phyloP scores from a whole-genome alignment of 2,329 filamentous ascomycete genomes.

The Penicillium sp. region DNA sequence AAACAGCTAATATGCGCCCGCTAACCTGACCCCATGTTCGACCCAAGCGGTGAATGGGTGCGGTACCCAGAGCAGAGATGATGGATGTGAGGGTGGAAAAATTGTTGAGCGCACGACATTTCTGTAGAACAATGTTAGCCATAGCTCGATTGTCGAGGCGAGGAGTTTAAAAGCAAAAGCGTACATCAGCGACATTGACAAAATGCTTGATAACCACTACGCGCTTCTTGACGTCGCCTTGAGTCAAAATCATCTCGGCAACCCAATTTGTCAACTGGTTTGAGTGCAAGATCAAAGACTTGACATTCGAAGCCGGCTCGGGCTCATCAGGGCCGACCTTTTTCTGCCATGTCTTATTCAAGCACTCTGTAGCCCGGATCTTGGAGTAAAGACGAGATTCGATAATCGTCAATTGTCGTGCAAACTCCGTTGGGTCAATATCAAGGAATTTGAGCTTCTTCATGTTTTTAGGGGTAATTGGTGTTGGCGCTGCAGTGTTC shows the following conservation, averaged over 20 bases:
- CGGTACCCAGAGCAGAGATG: slow-evolving; percentile 89
- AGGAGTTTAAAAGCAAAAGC: no score
- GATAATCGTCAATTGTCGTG: slow-evolving; percentile 94
- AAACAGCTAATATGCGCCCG: slow-evolving; percentile 67
- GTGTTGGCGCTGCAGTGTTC: slow-evolving; percentile 72
- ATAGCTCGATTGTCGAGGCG: no score
- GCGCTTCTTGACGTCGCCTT: slow-evolving; percentile 89
- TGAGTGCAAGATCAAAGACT: slow-evolving; percentile 91
- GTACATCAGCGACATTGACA: slow-evolving; percentile 90
- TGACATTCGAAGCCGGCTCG: slow-evolving; percentile 88
- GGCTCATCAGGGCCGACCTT: slow-evolving; percentile 65
- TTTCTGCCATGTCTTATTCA: slow-evolving; percentile 99
- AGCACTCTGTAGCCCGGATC: slow-evolving; percentile 89
- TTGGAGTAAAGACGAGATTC: slow-evolving; percentile 92
- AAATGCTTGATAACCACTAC: slow-evolving; percentile 99
- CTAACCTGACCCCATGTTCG: slow-evolving; percentile 93
- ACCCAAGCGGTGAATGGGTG: slow-evolving; percentile 87
- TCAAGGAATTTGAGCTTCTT: slow-evolving; percentile 98
- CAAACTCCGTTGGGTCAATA: slow-evolving; percentile 92
- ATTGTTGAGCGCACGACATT: slow-evolving; percentile 90
- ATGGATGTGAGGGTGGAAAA: slow-evolving; percentile 97
- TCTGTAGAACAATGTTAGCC: slow-evolving; percentile 49
- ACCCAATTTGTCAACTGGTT: slow-evolving; percentile 99
- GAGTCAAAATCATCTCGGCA: slow-evolving; percentile 95
- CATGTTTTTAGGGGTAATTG: slow-evolving; percentile 98